Conservation (phyloP, 495 filamentous ascomycete species). For the Saxophila tyrrhenica region DNA sequence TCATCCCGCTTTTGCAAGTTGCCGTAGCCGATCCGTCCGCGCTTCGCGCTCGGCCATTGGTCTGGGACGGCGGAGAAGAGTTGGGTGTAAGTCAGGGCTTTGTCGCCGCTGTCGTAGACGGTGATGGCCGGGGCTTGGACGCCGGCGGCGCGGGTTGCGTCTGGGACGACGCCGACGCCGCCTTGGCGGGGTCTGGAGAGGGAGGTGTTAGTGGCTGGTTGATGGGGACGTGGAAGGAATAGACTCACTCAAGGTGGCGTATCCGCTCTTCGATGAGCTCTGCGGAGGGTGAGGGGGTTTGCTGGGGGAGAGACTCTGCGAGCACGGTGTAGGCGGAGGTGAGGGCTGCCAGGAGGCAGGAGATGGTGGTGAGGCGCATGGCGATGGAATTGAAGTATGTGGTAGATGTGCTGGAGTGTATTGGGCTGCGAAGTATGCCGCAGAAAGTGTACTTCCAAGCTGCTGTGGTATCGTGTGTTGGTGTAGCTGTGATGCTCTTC, state of each 20-base stretch:
- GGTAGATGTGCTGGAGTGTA: not conserved
- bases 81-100: conserved; percentile 15
- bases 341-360: conserved; percentile 7
- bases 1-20: conserved; percentile 5
- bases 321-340: not conserved
- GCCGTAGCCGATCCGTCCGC: conserved; percentile 14
- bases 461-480: not conserved
- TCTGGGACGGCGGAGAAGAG: conserved; percentile 14
- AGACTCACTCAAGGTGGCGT: conserved; percentile 4
- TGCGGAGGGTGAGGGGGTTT: not conserved
- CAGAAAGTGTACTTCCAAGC: not conserved
- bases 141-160: not conserved
- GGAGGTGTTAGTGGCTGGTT: not conserved
- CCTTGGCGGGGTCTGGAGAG: conserved; percentile 11
- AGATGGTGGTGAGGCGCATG: not conserved
- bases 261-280: not conserved
- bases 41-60: conserved; percentile 4
- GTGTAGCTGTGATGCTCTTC: not conserved
- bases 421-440: not conserved
- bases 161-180: not conserved
- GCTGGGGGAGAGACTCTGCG: not conserved
- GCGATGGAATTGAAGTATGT: not conserved
- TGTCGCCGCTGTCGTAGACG: not conserved
- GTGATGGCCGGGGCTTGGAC: conserved; percentile 9
- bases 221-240: not conserved